phyloP scores from a whole-genome alignment of 371 early-diverging fungal genomes.

The Rhizopus delemar region DNA sequence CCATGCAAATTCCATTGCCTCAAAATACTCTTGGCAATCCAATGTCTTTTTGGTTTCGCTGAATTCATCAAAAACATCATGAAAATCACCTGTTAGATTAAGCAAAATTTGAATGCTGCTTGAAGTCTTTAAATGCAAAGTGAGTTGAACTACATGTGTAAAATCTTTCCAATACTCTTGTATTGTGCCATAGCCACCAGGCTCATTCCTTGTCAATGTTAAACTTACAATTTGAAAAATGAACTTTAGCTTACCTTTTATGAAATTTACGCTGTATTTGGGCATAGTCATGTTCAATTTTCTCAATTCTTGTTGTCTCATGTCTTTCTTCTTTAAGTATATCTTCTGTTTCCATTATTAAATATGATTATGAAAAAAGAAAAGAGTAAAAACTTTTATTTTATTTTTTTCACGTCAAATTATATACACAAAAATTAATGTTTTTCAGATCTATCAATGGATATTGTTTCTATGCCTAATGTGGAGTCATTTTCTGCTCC shows the following conservation, averaged over 20 bases:
- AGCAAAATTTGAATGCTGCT: constrained; percentile 33
- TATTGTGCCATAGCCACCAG: constrained; percentile 26
- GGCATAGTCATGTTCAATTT: constrained; percentile 19
- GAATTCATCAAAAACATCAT: constrained; percentile 39
- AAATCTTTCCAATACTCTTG: constrained; percentile 38
- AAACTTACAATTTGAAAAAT: neutral
- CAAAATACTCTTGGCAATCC: constrained; percentile 34
- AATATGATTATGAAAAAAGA: neutral
- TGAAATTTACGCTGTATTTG: constrained; percentile 36
- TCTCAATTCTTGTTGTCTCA: constrained; percentile 2
- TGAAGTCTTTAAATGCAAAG: constrained; percentile 20
- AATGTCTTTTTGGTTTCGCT: constrained; percentile 28
- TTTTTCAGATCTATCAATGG: neutral
- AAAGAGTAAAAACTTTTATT: constrained; percentile 6
- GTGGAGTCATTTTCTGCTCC: neutral
- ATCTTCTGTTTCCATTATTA: constrained; percentile 1
- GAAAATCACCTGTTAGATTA: constrained; percentile 35
- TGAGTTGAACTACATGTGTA: constrained; percentile 19
- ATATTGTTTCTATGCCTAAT: constrained; percentile 1
- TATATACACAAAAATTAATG: neutral
- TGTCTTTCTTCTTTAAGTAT: constrained; percentile 3
- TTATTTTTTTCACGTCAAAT: neutral
- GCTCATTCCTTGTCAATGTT: neutral
- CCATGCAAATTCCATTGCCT: constrained; percentile 40
- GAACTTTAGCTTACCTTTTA: constrained; percentile 26